phyloP scores from a whole-genome alignment of 768 basidiomycete species.

The Boletus subparvulus region DNA sequence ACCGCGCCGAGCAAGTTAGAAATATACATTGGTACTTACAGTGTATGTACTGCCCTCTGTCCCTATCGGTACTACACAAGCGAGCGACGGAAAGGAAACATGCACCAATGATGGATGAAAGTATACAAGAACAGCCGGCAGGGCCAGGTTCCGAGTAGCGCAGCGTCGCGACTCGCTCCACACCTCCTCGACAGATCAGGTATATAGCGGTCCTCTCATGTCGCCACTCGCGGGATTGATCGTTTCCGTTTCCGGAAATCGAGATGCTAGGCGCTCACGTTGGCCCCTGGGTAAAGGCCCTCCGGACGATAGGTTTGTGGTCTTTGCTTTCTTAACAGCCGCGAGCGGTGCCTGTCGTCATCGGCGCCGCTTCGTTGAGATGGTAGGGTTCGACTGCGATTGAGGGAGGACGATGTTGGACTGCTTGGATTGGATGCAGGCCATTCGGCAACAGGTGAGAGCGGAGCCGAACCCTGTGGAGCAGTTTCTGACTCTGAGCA shows the following conservation, averaged over 20 bases:
- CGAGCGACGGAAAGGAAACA: neutral
- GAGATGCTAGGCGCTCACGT: slow-evolving; percentile 21
- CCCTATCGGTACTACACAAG: neutral
- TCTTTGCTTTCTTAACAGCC: slow-evolving; percentile 54
- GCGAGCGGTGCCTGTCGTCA: slow-evolving; percentile 39
- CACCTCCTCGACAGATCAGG: slow-evolving; percentile 18
- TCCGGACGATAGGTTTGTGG: slow-evolving; percentile 36
- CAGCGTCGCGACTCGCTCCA: slow-evolving; percentile 8
- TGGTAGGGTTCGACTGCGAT: slow-evolving; percentile 68
- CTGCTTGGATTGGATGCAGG: slow-evolving; percentile 33
- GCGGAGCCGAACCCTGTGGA: slow-evolving; percentile 34
- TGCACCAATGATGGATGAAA: neutral
- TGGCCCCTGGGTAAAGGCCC: slow-evolving; percentile 19
- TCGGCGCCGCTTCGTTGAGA: slow-evolving; percentile 24
- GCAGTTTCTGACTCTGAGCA: slow-evolving; percentile 19
- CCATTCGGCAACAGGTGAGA: slow-evolving; percentile 51
- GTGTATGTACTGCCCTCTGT: neutral
- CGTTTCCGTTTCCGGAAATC: neutral
- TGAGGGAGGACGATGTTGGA: slow-evolving; percentile 35
- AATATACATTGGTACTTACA: slow-evolving; percentile 4
- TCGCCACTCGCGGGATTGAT: slow-evolving; percentile 1
- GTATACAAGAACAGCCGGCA: slow-evolving; percentile 15
- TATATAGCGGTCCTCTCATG: slow-evolving; percentile 1
- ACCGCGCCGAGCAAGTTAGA: neutral
- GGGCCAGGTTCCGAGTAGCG: slow-evolving; percentile 9